phyloP scores from a whole-genome alignment of 2,329 filamentous ascomycete species.

The Mycocentrospora acerina region DNA sequence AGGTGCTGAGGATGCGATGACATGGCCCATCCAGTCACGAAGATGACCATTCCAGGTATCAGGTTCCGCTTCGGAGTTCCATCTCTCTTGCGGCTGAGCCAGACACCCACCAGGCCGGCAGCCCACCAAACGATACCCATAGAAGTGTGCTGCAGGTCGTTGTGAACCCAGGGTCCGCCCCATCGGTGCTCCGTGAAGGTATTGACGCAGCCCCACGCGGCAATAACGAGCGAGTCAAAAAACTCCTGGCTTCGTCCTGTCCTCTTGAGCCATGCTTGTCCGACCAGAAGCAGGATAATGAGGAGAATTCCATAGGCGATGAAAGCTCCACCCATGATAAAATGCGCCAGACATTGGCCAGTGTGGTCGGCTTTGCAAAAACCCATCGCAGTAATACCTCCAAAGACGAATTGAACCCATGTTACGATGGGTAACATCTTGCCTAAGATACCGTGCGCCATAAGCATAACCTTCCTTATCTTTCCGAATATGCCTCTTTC shows the following conservation, averaged over 20 bases:
- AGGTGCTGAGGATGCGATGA: slow-evolving; percentile 84
- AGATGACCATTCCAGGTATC: slow-evolving; percentile 85
- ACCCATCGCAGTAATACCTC: slow-evolving; percentile 86
- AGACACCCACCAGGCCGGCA: slow-evolving; percentile 86
- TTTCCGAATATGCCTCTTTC: slow-evolving; percentile 79
- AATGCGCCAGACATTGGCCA: slow-evolving; percentile 92
- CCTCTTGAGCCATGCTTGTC: slow-evolving; percentile 80
- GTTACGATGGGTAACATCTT: slow-evolving; percentile 83
- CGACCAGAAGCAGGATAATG: slow-evolving; percentile 81
- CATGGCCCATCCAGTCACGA: slow-evolving; percentile 96
- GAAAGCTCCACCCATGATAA: slow-evolving; percentile 98
- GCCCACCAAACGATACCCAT: slow-evolving; percentile 99
- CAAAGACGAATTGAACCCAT: slow-evolving; percentile 95
- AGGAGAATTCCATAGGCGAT: slow-evolving; percentile 90
- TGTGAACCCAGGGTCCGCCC: slow-evolving; percentile 85
- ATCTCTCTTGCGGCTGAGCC: slow-evolving; percentile 82
- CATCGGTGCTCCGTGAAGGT: slow-evolving; percentile 97
- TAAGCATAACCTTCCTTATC: slow-evolving; percentile 71
- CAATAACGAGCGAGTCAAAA: slow-evolving; percentile 89
- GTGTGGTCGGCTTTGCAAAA: slow-evolving; percentile 91
- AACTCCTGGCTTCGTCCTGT: slow-evolving; percentile 92
- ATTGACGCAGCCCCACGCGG: slow-evolving; percentile 94
- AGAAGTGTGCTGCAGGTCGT: slow-evolving; percentile 96
- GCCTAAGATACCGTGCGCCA: slow-evolving; percentile 77
- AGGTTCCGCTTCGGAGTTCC: slow-evolving; percentile 90